Evolutionary conservation across 495 filamentous ascomycete genomes (phyloP).

Genomic region (Barbatosphaeria neglecta): DNA sequence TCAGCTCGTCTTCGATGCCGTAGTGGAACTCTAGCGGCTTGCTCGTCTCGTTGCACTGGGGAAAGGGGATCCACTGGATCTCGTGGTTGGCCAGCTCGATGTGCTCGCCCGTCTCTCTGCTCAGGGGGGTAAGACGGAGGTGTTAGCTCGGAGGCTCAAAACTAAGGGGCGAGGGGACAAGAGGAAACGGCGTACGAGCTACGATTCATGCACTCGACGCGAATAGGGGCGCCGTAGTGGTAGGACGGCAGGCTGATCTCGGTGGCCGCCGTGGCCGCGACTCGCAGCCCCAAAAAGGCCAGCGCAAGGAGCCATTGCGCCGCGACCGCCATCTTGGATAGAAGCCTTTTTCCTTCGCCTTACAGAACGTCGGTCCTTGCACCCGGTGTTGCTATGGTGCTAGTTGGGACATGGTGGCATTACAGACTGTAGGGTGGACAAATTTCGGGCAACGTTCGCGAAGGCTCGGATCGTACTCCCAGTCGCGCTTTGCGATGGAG

Average conservation of each 20-base stretch:
- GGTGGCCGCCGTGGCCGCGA: slow-evolving; percentile 6
- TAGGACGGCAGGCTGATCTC: slow-evolving; percentile 31
- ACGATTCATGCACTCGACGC: slow-evolving; percentile 44
- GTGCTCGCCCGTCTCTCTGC: slow-evolving; percentile 57
- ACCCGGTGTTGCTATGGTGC: background rate
- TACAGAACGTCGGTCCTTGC: background rate
- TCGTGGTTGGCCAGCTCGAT: slow-evolving; percentile 68
- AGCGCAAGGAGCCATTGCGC: slow-evolving; percentile 1
- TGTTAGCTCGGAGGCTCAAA: background rate
- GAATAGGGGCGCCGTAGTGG: slow-evolving; percentile 35
- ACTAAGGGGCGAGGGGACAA: background rate
- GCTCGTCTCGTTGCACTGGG: slow-evolving; percentile 79
- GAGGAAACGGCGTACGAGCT: slow-evolving; percentile 30
- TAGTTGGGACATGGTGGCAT: no score
- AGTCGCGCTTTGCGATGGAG: no score
- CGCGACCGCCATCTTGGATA: background rate
- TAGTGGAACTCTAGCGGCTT: slow-evolving; percentile 74
- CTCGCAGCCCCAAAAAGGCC: background rate
- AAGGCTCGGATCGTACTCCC: no score
- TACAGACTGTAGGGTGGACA: no score
- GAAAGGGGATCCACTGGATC: slow-evolving; percentile 90
- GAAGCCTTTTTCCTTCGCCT: background rate
- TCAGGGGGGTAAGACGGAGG: background rate
- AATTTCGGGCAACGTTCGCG: no score
- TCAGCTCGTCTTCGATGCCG: slow-evolving; percentile 72